Percentiles rank a stretch among this genome's conserved stretches.
phyloP scores from a whole-genome alignment of 2,329 filamentous ascomycete genomes.

The Aspergillus chevalieri region DNA sequence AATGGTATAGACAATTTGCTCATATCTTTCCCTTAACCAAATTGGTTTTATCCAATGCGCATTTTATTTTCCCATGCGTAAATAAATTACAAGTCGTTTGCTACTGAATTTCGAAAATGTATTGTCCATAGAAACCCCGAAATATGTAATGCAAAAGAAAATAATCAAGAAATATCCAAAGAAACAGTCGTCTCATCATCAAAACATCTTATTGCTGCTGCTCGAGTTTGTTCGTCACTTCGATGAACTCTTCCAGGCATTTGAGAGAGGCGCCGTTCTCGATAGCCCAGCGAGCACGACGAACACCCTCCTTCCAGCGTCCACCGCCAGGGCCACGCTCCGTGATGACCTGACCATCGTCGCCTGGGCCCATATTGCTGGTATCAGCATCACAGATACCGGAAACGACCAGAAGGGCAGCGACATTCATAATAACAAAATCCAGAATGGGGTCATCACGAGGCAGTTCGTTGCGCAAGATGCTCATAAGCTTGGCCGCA shows the following conservation, averaged over 20 bases:
- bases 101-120: background rate
- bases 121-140: background rate
- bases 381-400: slow-evolving; percentile 79
- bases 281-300: slow-evolving; percentile 81
- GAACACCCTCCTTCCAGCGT: slow-evolving; percentile 90
- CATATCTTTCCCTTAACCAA: background rate
- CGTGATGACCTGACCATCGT: slow-evolving; percentile 71
- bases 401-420: slow-evolving; percentile 75
- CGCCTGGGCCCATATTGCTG: slow-evolving; percentile 71
- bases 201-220: slow-evolving; percentile 8
- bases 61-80: background rate
- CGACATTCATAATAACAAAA: slow-evolving; percentile 92
- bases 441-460: slow-evolving; percentile 78
- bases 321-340: slow-evolving; percentile 80
- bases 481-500: slow-evolving; percentile 70
- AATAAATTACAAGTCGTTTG: background rate
- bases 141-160: slow-evolving; percentile 13
- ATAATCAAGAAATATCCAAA: slow-evolving; percentile 5
- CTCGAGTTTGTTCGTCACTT: slow-evolving; percentile 61
- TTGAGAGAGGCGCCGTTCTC: slow-evolving; percentile 78
- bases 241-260: slow-evolving; percentile 77
- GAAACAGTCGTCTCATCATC: background rate
- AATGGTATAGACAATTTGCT: background rate
- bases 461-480: slow-evolving; percentile 67
- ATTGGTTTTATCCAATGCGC: background rate